Evolutionary conservation across 768 basidiomycete species (phyloP).

Genomic region (Hydnomerulius pinastri): DNA sequence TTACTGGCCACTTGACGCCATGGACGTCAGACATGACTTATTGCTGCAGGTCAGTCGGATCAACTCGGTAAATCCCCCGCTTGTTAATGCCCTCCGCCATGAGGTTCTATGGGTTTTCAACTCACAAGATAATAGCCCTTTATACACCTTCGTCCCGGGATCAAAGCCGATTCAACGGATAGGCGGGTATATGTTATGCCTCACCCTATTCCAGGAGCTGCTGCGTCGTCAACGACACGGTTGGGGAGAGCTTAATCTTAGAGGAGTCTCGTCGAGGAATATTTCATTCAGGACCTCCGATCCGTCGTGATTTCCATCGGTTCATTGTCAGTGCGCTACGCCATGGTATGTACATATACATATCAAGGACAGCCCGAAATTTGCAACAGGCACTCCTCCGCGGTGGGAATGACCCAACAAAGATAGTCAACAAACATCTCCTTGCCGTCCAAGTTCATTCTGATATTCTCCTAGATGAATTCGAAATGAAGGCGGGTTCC

Average conservation of each 20-base stretch:
- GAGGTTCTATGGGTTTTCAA: too few relatives aligned
- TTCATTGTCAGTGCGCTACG: slow-evolving; percentile 13
- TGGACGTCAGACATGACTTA: too few relatives aligned
- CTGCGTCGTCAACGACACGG: neutral
- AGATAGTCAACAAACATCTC: neutral
- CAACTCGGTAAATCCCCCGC: too few relatives aligned
- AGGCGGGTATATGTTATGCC: neutral
- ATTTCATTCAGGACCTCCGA: neutral
- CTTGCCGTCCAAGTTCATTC: neutral
- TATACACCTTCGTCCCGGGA: too few relatives aligned
- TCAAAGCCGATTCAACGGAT: too few relatives aligned
- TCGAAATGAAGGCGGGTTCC: neutral
- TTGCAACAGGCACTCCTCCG: neutral
- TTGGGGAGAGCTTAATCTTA: too few relatives aligned
- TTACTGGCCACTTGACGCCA: neutral
- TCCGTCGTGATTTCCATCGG: slow-evolving; percentile 12
- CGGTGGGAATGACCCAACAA: neutral
- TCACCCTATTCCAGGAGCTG: neutral
- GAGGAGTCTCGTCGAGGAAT: neutral
- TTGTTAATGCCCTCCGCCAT: too few relatives aligned
- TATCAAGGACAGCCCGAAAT: neutral
- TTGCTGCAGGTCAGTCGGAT: too few relatives aligned
- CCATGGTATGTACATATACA: neutral
- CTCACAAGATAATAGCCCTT: too few relatives aligned
- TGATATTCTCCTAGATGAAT: neutral